These are phyloP conservation scores for Cladosporium sp. DNA, from an alignment of 2,329 filamentous ascomycete genomes.

Conservation along the genomic window DNA sequence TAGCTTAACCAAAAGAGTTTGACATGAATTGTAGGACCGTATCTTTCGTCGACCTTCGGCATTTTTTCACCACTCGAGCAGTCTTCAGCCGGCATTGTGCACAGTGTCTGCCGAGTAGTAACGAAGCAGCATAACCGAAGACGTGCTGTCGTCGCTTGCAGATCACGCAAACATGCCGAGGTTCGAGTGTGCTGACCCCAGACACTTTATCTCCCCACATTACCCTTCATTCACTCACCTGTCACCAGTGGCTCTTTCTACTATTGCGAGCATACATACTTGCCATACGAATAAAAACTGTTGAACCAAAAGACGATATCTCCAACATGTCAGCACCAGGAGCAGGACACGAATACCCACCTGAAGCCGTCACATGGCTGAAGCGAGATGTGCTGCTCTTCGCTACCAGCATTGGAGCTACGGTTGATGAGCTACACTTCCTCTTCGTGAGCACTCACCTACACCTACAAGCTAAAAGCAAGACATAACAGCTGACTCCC, in stretches of 20 bases:
- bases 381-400: conserved; percentile 88
- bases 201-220: neutral
- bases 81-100: no score
- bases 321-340: conserved; percentile 41
- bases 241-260: neutral
- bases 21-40: no score
- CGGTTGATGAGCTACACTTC: conserved; percentile 84
- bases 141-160: neutral
- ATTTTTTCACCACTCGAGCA: no score
- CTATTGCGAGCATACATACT: neutral
- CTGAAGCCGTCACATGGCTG: conserved; percentile 73
- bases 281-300: no score
- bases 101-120: neutral
- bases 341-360: conserved; percentile 74
- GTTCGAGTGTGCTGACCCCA: neutral
- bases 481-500: neutral
- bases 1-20: no score
- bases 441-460: conserved; percentile 65
- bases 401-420: conserved; percentile 82
- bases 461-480: neutral
- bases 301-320: neutral
- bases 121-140: neutral
- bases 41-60: no score
- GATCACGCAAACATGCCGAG: neutral
- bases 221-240: neutral